These are phyloP conservation scores for Stachybotrys elegans DNA, from an alignment of 2,329 filamentous ascomycete species.

Conservation along the genomic window DNA sequence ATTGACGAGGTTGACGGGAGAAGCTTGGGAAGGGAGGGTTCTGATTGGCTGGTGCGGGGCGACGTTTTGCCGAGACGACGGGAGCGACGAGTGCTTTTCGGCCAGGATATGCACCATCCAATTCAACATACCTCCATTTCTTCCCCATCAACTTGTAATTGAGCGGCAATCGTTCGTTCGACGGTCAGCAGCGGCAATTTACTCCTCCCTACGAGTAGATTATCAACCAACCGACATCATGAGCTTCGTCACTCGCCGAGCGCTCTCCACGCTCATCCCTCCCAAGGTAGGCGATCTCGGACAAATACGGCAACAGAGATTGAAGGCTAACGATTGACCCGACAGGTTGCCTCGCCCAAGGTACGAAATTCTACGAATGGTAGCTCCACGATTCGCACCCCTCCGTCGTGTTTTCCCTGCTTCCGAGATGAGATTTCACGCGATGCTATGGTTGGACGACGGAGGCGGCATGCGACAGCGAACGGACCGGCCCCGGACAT, in stretches of 20 bases:
- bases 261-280: constrained; percentile 96
- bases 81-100: constrained; percentile 46
- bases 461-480: too few species aligned
- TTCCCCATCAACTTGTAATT: constrained; percentile 26
- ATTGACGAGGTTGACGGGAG: constrained; percentile 20
- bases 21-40: constrained; percentile 18
- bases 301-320: too few species aligned
- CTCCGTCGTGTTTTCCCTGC: too few species aligned
- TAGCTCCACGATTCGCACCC: too few species aligned
- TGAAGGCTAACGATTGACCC: constrained; percentile 28
- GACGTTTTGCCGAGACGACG: constrained; percentile 33
- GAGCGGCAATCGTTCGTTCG: constrained; percentile 25
- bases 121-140: constrained; percentile 19
- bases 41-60: constrained; percentile 39
- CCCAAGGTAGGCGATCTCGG: constrained; percentile 73
- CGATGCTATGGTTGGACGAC: too few species aligned
- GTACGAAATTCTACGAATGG: constrained; percentile 49
- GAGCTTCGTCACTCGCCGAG: constrained; percentile 88
- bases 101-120: constrained; percentile 16
- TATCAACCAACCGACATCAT: constrained; percentile 57
- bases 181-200: constrained; percentile 24
- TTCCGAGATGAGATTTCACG: too few species aligned
- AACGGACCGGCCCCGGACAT: too few species aligned
- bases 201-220: constrained; percentile 10
- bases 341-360: constrained; percentile 74